Base-by-base conservation (phyloP, 164 flowering plant species). In the Magnolia officinalis region DNA sequence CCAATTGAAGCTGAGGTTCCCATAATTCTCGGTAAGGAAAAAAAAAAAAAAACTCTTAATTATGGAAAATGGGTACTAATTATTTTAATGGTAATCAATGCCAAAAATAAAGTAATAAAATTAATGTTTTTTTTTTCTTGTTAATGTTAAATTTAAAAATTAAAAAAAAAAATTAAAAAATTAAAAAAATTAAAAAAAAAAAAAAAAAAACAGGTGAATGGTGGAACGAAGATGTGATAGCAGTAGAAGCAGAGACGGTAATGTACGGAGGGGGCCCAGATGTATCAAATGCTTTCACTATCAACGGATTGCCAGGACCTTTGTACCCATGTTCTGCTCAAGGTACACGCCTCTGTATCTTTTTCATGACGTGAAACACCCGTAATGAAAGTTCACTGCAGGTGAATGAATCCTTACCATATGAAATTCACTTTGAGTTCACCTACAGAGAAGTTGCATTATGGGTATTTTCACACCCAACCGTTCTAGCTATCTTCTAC, bases 251-350 rank as follows among this genome's bases (percentile, higher is more conserved):
- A 2, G 81, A 80, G 7, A 84, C 84, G 82, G 79, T 77, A 75
- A 24, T 49, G 80, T 70, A 52, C 71, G 93, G 93, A 58, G 79
- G 74, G 23, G 89, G 88, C 1, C 91, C 93, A 21, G 72, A 74
- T 74, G 71, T 74, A 50, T 74, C 76, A 21, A 7, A 74, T 50
- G 76, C 76, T 10, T 74, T 64, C 76, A 88, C 90, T 80, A 87
- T 89, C 51, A 90, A 87, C 73, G 91, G 90, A 63, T 73, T 85
- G 8, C 90, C 91, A 0, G 93, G 93, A 23, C 88, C 89, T 45
- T 80, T 89, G 68, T 87, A 86, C 76, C 86, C 85, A 51, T 89
- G 91, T 75, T 87, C 91, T 18, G 29, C 2, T 67, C 80, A 85
- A 82, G 90, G 91, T 88, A 50, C 8, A 37, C 45, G 6, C 45